phyloP scores from a whole-genome alignment of 2,329 filamentous ascomycete genomes.

The Epichloe brachyelytri region DNA sequence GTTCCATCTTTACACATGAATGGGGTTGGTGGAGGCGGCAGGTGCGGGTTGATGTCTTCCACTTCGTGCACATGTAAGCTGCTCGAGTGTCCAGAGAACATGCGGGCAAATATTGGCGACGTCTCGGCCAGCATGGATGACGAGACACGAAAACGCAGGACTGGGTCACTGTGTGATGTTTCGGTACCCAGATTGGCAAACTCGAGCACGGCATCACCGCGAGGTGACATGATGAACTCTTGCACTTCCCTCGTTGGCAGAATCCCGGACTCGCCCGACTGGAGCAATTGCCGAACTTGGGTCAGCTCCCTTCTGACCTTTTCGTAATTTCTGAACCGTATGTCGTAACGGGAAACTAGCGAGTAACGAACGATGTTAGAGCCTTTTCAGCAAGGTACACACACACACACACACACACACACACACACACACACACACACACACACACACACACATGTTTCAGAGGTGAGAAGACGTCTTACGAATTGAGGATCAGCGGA shows the following conservation, averaged over 20 bases:
- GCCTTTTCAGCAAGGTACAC: not conserved
- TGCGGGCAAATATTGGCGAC: conserved; percentile 37
- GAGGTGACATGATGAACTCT: conserved; percentile 30
- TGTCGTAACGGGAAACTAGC: conserved; percentile 30
- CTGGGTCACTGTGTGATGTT: conserved; percentile 20
- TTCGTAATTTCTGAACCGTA: conserved; percentile 35
- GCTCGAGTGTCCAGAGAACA: conserved; percentile 25
- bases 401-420: no score
- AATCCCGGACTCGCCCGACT: conserved; percentile 27
- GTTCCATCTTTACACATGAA: conserved; percentile 30
- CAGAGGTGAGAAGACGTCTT: conserved; percentile 5
- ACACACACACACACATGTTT: no score
- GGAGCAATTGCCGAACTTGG: conserved; percentile 27
- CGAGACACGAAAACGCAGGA: conserved; percentile 37
- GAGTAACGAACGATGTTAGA: not conserved
- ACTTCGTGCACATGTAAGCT: conserved; percentile 22
- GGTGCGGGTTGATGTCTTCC: conserved; percentile 21
- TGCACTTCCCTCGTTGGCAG: conserved; percentile 24
- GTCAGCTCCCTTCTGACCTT: conserved; percentile 28
- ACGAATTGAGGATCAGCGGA: conserved; percentile 32
- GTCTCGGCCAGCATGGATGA: conserved; percentile 37
- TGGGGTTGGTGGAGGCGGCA: conserved; percentile 22
- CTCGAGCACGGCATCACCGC: conserved; percentile 38
- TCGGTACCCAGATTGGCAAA: conserved; percentile 31
- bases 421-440: no score